Evolutionary conservation across 2,329 filamentous ascomycete species (phyloP), one percentile per base, ranked within the genome.

Genomic region (Penicillium sp.): DNA sequence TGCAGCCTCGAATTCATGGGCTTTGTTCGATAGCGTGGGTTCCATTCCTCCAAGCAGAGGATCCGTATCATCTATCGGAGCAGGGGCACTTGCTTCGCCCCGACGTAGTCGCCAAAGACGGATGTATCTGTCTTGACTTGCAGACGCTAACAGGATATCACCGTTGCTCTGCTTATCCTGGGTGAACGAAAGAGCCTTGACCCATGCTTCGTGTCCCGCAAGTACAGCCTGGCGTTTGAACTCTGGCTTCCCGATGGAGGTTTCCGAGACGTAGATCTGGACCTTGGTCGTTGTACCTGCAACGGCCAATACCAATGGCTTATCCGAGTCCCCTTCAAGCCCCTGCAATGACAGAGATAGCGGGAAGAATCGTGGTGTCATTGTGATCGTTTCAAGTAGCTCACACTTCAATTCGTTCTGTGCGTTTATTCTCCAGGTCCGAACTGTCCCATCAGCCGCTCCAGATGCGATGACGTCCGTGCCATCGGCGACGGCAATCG

Each of bases 71-170:
- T 64, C 64, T 33, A 58, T 55, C 2, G 57, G 51, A 7, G 76
- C 71, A 1, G 83, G 82, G 2, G 86, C 70, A 31, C 43, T 49
- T 26, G 83, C 80, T 51, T 78, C 78, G 31, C 87, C 88, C 53
- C 79, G 75, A 56, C 87, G 86, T 32, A 98, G 72, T 51, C 90
- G 82, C 93, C 93, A 98, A 32, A 98, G 78, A 35, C 93, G 85
- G 52, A 97, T 84, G 62, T 97, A 98, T 71, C 95, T 96, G 69
- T 98, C 93, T 68, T 98, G 93, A 65, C 91, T 97, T 21, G 90
- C 90, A 10, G 91, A 97, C 0, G 91, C 88, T 19, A 98, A 77
- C 21, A 97, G 71, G 4, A 95, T 66, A 64, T 96, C 90, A 45
- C 80, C 68, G 0, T 69, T 57, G 21, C 72, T 70, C 2, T 72